Conservation (phyloP, 495 filamentous ascomycete genomes). For the Entonaema liquescens region DNA sequence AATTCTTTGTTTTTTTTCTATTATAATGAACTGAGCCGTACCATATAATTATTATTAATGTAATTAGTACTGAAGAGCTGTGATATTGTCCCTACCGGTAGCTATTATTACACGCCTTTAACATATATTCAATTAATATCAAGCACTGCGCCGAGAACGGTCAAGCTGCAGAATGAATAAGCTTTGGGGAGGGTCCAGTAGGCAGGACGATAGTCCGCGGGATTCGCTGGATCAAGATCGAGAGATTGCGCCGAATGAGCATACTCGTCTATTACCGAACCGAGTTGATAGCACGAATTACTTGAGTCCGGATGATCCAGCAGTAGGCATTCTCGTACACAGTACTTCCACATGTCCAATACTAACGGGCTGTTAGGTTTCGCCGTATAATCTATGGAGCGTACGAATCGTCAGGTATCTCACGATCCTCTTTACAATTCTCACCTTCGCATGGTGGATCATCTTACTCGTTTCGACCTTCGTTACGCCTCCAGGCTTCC, state of each 20-base stretch:
- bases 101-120: not conserved
- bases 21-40: not conserved
- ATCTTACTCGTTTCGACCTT: conserved; percentile 86
- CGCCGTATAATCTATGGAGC: conserved; percentile 93
- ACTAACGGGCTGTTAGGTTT: conserved; percentile 64
- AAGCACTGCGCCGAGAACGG: not conserved
- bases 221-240: conserved; percentile 30
- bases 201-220: conserved; percentile 38
- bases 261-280: conserved; percentile 75
- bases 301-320: conserved; percentile 92
- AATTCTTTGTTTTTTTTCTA: not conserved
- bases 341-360: not conserved
- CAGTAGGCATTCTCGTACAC: conserved; percentile 61
- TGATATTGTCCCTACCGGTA: no score
- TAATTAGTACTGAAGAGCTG: not conserved
- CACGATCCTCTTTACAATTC: conserved; percentile 72
- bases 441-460: conserved; percentile 91
- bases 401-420: conserved; percentile 79
- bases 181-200: conserved; percentile 45
- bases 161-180: conserved; percentile 55
- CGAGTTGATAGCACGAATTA: conserved; percentile 65
- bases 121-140: not conserved
- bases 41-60: not conserved
- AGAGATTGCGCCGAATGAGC: conserved; percentile 65
- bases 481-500: conserved; percentile 83